Conservation (phyloP, 768 basidiomycete genomes). For the Amanita jacksonii region DNA sequence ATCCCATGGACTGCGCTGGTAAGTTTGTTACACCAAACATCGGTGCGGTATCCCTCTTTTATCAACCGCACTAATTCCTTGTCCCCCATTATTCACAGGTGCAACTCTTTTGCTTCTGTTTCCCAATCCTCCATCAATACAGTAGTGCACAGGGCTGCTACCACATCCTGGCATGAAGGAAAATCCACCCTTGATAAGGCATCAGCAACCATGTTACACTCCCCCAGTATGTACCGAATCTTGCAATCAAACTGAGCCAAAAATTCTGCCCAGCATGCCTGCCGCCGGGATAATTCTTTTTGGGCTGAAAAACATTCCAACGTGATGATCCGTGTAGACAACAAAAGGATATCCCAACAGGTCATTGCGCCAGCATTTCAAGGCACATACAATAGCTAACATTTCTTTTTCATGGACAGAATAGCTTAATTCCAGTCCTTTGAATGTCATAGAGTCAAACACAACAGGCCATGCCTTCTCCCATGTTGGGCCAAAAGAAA, state of each 20-base stretch:
- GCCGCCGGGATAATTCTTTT: conserved; percentile 21
- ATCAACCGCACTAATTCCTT: too few species aligned
- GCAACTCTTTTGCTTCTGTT: too few species aligned
- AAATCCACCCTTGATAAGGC: conserved; percentile 14
- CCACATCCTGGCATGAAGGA: too few species aligned
- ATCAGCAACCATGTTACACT: conserved; percentile 24
- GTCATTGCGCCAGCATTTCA: conserved; percentile 20
- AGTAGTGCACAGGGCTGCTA: too few species aligned
- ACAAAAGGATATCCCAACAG: conserved; percentile 21
- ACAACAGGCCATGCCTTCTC: conserved; percentile 17
- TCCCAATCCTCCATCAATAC: too few species aligned
- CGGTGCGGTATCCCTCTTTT: too few species aligned
- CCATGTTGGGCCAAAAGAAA: conserved; percentile 12
- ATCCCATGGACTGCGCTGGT: too few species aligned
- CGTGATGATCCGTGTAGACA: conserved; percentile 22
- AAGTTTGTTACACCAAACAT: too few species aligned
- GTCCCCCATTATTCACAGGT: too few species aligned
- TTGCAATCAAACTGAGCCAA: too few species aligned
- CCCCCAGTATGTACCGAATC: conserved; percentile 14
- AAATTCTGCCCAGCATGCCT: conserved; percentile 27
- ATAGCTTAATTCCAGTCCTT: conserved; percentile 28
- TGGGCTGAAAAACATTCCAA: conserved; percentile 22
- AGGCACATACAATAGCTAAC: conserved; percentile 24
- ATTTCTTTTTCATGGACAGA: conserved; percentile 30
- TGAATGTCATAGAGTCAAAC: conserved; percentile 29